A percentile compares a stretch with the other conserved stretches of the same genome.
Conservation (phyloP, 2,329 filamentous ascomycete species). For the Diaporthe australafricana region DNA sequence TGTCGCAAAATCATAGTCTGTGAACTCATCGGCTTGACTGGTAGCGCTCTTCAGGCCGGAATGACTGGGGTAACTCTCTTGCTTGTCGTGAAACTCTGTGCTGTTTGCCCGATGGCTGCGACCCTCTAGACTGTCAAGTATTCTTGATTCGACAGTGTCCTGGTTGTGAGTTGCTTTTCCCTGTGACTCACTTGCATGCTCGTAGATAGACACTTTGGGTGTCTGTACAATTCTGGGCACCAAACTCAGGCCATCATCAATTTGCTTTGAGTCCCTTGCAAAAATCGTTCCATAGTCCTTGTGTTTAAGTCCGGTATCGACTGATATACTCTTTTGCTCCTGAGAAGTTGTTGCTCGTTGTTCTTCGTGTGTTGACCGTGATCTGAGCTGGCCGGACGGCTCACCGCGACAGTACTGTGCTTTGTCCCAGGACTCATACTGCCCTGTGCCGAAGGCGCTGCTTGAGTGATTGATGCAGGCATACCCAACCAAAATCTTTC, state of each 20-base stretch:
- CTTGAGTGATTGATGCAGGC: neutral
- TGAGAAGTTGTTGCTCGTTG: neutral
- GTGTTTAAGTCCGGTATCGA: no score
- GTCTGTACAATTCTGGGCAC: neutral
- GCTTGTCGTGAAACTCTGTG: neutral
- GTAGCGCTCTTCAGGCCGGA: fast-evolving
- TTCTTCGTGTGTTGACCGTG: neutral
- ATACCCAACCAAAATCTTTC: conserved; percentile 8
- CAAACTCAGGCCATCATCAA: neutral
- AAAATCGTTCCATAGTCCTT: no score
- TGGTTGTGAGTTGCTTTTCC: neutral
- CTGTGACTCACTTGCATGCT: neutral
- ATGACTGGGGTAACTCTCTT: fast-evolving
- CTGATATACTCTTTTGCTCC: neutral
- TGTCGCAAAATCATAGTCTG: no score
- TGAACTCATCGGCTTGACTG: neutral
- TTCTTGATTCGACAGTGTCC: no score
- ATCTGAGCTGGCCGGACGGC: no score
- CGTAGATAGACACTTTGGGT: fast-evolving
- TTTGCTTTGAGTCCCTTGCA: neutral
- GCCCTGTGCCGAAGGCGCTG: no score
- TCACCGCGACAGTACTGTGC: neutral
- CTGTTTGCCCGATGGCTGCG: neutral
- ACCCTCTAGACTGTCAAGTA: no score
- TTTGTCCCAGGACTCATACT: no score